A percentile compares a stretch with the other conserved stretches of the same genome.
Conservation (phyloP, 805 yeast species). For the Barnettozyma californica region DNA sequence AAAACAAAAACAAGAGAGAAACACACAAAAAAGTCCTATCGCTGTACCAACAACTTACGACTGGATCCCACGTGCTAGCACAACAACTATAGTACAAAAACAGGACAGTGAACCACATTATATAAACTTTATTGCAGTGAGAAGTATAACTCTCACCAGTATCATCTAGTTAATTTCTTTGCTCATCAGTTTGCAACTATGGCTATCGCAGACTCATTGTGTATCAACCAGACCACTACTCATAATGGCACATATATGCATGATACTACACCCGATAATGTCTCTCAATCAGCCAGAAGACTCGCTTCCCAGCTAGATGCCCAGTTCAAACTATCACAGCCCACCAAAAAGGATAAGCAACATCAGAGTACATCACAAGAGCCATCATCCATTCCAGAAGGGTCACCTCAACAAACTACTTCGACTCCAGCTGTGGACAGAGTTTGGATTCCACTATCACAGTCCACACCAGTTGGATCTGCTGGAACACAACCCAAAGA, state of each 20-base stretch:
- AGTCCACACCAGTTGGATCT: constrained; percentile 22
- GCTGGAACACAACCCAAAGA: constrained; percentile 21
- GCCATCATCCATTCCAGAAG: neutral
- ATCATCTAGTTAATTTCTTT: neutral
- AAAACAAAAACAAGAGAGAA: neutral
- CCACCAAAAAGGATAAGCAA: neutral
- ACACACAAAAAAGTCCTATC: neutral
- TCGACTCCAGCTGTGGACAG: constrained; percentile 14
- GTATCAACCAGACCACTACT: constrained; percentile 1
- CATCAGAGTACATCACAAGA: neutral
- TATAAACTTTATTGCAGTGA: neutral
- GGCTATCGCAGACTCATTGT: constrained; percentile 6
- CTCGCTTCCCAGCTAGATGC: neutral
- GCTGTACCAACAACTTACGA: neutral
- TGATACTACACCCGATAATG: neutral
- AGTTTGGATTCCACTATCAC: constrained; percentile 22
- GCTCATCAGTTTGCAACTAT: neutral
- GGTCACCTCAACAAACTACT: neutral
- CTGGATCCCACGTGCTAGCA: neutral
- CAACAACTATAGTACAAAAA: neutral
- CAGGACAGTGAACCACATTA: neutral
- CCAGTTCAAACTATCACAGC: neutral
- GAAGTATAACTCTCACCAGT: neutral
- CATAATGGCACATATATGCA: neutral
- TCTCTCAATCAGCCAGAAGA: neutral